Percentiles rank a stretch among this genome's conserved stretches.
phyloP scores from a whole-genome alignment of 768 basidiomycete species.

The Leccinum subgranulosum region DNA sequence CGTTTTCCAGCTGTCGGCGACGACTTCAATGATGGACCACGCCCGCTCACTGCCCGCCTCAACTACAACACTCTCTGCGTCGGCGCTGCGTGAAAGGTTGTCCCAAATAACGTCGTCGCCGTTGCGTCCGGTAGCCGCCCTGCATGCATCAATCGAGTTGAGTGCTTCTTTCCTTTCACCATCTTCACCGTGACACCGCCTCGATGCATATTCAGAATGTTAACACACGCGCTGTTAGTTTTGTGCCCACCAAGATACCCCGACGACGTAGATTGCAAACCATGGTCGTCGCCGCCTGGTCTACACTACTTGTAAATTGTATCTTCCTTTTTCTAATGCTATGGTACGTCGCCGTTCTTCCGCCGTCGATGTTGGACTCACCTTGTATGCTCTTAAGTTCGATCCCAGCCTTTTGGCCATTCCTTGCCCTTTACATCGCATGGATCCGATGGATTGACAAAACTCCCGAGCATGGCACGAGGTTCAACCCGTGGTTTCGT shows the following conservation, averaged over 20 bases:
- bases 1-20: background rate
- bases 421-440: slow-evolving; percentile 69
- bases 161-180: slow-evolving; percentile 9
- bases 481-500: slow-evolving; percentile 74
- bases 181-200: background rate
- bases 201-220: background rate
- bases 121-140: slow-evolving; percentile 57
- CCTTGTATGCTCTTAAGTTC: slow-evolving; percentile 51
- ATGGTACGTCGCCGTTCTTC: slow-evolving; percentile 50
- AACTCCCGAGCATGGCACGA: slow-evolving; percentile 69
- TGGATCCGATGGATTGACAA: slow-evolving; percentile 79
- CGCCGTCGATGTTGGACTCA: background rate
- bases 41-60: slow-evolving; percentile 33
- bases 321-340: slow-evolving; percentile 71
- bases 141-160: slow-evolving; percentile 78
- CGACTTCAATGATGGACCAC: slow-evolving; percentile 31
- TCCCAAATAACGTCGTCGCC: slow-evolving; percentile 60
- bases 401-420: slow-evolving; percentile 84
- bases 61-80: slow-evolving; percentile 55
- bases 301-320: slow-evolving; percentile 70
- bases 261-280: slow-evolving; percentile 86
- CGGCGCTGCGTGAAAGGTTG: slow-evolving; percentile 58
- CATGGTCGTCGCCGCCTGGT: slow-evolving; percentile 84
- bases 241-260: slow-evolving; percentile 85
- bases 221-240: slow-evolving; percentile 41